These are phyloP conservation scores for Picochlorum sp. DNA, from an alignment of 139 green algal species.

Conservation along the genomic window DNA sequence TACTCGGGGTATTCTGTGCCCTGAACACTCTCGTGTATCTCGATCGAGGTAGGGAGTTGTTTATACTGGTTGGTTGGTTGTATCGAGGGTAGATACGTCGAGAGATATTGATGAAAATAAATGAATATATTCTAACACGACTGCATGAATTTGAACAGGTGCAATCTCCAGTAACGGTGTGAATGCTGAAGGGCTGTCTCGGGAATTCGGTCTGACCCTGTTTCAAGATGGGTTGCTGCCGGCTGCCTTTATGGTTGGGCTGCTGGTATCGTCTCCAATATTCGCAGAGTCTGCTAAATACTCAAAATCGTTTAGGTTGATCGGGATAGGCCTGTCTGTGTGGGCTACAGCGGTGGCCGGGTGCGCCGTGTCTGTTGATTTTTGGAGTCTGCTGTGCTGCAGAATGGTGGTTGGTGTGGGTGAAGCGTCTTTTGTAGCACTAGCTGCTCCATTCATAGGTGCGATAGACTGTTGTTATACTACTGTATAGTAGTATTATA, in stretches of 20 bases:
- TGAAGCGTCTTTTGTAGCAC: conserved; percentile 85
- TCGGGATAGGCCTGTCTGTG: conserved; percentile 74
- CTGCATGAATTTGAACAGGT: too few relatives aligned
- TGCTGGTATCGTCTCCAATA: conserved; percentile 78
- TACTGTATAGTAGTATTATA: conserved; percentile 34
- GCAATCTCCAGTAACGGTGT: conserved; percentile 86
- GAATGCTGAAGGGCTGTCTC: conserved; percentile 57
- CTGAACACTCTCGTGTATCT: conserved; percentile 84
- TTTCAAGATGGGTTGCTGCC: conserved; percentile 80
- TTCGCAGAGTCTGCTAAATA: conserved; percentile 74
- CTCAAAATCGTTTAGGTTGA: conserved; percentile 52
- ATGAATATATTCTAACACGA: too few relatives aligned
- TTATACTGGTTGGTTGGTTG: too few relatives aligned
- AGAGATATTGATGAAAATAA: too few relatives aligned
- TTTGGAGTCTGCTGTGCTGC: conserved; percentile 46
- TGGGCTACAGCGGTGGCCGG: conserved; percentile 61
- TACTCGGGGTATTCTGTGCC: conserved; percentile 45
- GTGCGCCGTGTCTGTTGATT: conserved; percentile 54
- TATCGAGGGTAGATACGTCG: too few relatives aligned
- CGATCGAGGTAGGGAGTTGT: conserved; percentile 83
- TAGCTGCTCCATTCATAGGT: conserved; percentile 93
- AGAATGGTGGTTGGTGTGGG: conserved; percentile 78
- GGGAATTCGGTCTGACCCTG: conserved; percentile 71
- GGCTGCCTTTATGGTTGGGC: conserved; percentile 85
- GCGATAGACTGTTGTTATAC: too few relatives aligned